phyloP scores from a whole-genome alignment of 2,329 filamentous ascomycete genomes.

The Calonectria honghensis region DNA sequence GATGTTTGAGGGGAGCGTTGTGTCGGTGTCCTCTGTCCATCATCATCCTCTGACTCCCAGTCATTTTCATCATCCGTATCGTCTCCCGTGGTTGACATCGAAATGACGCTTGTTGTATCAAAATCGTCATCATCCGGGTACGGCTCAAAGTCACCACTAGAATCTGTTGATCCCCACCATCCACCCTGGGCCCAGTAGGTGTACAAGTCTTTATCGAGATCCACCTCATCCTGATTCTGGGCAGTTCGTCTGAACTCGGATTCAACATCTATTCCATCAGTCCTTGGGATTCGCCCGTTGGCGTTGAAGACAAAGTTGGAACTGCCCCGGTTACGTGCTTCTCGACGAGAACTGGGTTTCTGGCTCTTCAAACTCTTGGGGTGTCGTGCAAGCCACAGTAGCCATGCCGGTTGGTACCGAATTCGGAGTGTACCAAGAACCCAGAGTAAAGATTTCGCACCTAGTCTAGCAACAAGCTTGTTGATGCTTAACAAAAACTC shows the following conservation, averaged over 20 bases:
- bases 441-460: slow-evolving; percentile 68
- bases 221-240: slow-evolving; percentile 72
- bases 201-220: slow-evolving; percentile 85
- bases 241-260: slow-evolving; percentile 80
- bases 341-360: slow-evolving; percentile 43
- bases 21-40: slow-evolving; percentile 83
- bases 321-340: slow-evolving; percentile 39
- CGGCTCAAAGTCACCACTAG: slow-evolving; percentile 85
- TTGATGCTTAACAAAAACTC: slow-evolving; percentile 87
- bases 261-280: slow-evolving; percentile 86
- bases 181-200: slow-evolving; percentile 89
- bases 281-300: slow-evolving; percentile 72
- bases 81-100: slow-evolving; percentile 67
- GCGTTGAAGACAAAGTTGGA: slow-evolving; percentile 59
- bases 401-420: slow-evolving; percentile 66
- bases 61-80: slow-evolving; percentile 66
- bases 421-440: slow-evolving; percentile 71
- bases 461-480: slow-evolving; percentile 59
- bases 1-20: slow-evolving; percentile 71
- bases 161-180: slow-evolving; percentile 89
- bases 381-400: slow-evolving; percentile 72
- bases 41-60: slow-evolving; percentile 69
- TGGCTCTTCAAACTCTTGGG: slow-evolving; percentile 56
- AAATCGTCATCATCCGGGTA: slow-evolving; percentile 73
- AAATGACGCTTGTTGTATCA: slow-evolving; percentile 89